Evolutionary conservation across 805 yeast species (phyloP).

Genomic region (Metschnikowia orientalis): DNA sequence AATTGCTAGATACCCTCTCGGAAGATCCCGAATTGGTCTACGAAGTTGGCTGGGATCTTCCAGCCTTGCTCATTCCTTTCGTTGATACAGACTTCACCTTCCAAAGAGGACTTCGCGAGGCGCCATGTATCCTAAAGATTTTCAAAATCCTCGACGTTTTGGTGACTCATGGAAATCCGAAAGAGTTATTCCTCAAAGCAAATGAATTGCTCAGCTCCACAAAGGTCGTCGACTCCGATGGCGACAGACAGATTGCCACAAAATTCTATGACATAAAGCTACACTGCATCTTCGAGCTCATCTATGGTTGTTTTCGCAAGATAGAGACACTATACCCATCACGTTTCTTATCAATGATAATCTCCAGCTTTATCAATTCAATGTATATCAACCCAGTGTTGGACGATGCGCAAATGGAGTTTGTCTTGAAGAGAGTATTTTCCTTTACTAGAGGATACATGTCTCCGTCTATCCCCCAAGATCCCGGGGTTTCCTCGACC

Average conservation of each 20-base stretch:
- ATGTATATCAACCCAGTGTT: slow-evolving; percentile 30
- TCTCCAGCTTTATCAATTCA: slow-evolving; percentile 53
- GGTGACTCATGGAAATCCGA: slow-evolving; percentile 70
- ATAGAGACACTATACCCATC: slow-evolving; percentile 75
- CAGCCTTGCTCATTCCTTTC: slow-evolving; percentile 56
- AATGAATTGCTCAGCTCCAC: slow-evolving; percentile 57
- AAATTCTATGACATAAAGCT: slow-evolving; percentile 51
- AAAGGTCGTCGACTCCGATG: slow-evolving; percentile 19
- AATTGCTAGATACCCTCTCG: slow-evolving; percentile 41
- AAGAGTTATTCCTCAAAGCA: slow-evolving; percentile 67
- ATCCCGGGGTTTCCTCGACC: slow-evolving; percentile 38
- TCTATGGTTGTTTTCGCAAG: slow-evolving; percentile 52
- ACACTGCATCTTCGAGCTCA: slow-evolving; percentile 63
- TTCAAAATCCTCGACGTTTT: slow-evolving; percentile 57
- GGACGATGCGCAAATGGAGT: slow-evolving; percentile 31
- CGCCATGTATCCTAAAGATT: slow-evolving; percentile 37
- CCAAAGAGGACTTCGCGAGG: slow-evolving; percentile 25
- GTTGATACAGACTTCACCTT: slow-evolving; percentile 37
- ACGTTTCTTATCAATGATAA: slow-evolving; percentile 66
- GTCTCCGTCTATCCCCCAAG: slow-evolving; percentile 35
- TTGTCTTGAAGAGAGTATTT: slow-evolving; percentile 56
- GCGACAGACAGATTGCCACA: slow-evolving; percentile 13
- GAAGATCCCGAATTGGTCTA: slow-evolving; percentile 47
- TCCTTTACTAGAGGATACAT: slow-evolving; percentile 51
- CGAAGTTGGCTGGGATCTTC: slow-evolving; percentile 92